These are phyloP conservation scores for Clonostachys byssicola DNA, from an alignment of 2,329 filamentous ascomycete species.

Conservation along the genomic window DNA sequence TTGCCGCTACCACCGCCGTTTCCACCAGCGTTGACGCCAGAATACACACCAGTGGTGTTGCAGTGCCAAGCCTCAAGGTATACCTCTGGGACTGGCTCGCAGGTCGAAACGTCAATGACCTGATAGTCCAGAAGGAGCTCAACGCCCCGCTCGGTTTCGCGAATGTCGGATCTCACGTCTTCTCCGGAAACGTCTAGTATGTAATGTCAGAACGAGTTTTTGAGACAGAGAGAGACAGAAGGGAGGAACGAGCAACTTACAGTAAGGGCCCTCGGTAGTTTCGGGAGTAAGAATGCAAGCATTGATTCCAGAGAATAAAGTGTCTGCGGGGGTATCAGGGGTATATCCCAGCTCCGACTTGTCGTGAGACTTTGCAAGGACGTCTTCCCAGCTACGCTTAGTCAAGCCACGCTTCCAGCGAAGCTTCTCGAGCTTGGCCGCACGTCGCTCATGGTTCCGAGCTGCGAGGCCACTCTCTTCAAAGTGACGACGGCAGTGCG, in stretches of 20 bases:
- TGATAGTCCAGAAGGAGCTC: conserved; percentile 33
- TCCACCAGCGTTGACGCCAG: conserved; percentile 24
- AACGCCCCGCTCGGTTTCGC: conserved; percentile 32
- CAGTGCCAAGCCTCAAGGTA: conserved; percentile 38
- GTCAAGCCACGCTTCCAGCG: conserved; percentile 25
- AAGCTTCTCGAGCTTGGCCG: conserved; percentile 30
- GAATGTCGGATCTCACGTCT: conserved; percentile 10
- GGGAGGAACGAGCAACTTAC: too few relatives aligned
- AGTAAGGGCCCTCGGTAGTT: too few relatives aligned
- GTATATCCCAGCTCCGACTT: conserved; percentile 25
- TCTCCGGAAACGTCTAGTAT: too few relatives aligned
- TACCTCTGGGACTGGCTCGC: conserved; percentile 28
- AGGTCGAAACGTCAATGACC: conserved; percentile 34
- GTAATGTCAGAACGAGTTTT: too few relatives aligned
- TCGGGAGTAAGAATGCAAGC: too few relatives aligned
- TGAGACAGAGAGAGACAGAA: too few relatives aligned
- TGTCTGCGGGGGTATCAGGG: conserved; percentile 20
- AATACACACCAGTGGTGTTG: conserved; percentile 39
- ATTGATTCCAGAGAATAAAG: too few relatives aligned
- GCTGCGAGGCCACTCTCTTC: conserved; percentile 38
- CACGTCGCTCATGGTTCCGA: conserved; percentile 38
- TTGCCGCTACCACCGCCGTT: conserved; percentile 38
- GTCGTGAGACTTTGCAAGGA: conserved; percentile 27
- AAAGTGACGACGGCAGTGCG: conserved; percentile 39
- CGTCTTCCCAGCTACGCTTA: conserved; percentile 20